Base-by-base conservation (phyloP, 805 yeast species). In the Phaffomyces opuntiae region DNA sequence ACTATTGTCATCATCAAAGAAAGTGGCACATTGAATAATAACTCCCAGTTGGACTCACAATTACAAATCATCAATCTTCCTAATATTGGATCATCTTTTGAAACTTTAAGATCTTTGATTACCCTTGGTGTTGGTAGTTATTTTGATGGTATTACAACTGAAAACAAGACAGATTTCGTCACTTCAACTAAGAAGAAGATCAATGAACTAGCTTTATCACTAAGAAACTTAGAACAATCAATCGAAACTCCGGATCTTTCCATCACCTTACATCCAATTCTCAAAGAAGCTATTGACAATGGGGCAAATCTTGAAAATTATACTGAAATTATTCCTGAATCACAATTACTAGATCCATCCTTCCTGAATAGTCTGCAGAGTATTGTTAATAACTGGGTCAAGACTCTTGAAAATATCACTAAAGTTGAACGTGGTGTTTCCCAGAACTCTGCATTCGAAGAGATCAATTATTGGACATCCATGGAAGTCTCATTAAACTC, bases 381-480 rank as follows among this genome's bases (percentile, higher is more conserved):
- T 4, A 70, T 72, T 2, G 95, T 81, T 9, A 86, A 86, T 54
- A 67, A 68, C 3, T 90, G 97, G 97, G 77, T 82, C 16, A 76
- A 71, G 49, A 74, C 76, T 32, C 75, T 82, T 13, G 82, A 80
- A 49, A 61, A 70, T 1, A 67, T 87, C 7, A 77, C 88, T 0
- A 66, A 67, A 24, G 55, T 81, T 24, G 61, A 73, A 12, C 75
- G 80, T 38, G 75, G 75, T 26, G 77, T 84, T 0, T 49, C 64
- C 0, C 79, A 74, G 26, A 88, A 86, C 2, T 64, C 78, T 0
- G 72, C 78, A 1, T 53, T 63, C 2, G 88, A 83, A 36, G 97
- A 90, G 55, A 69, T 84, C 4, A 77, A 73, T 40, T 89, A 85
- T 53, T 90, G 97, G 97, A 65, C 69, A 9, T 75, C 87, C 0